Base-by-base conservation (phyloP, 345 rosid species). In the Eucalyptus curtisii region DNA sequence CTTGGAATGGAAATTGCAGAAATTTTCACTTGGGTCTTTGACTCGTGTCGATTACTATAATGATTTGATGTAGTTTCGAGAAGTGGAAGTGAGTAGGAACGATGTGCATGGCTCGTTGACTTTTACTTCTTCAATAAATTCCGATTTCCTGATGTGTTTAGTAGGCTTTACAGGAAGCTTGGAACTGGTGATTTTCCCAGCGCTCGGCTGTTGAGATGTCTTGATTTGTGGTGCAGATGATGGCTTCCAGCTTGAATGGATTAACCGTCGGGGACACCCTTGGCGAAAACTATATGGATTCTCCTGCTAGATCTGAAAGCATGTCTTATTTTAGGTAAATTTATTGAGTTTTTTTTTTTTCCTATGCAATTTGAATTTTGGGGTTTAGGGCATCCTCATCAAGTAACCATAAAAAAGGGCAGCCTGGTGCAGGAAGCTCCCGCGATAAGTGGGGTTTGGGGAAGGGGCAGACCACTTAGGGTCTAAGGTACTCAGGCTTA, bases 201-300 rank as follows among this genome's bases (percentile, higher is more conserved):
- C 27, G 11, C 47, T 40, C 47, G 27, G 6, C 82, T 76, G 84
- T 64, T 87, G 84, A 76, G 50, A 61, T 33, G 88, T 44, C 20
- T 87, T 76, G 81, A 47, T 48, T 48, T 87, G 44, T 68, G 57
- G 25, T 76, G 88, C 93, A 98, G 99, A 96, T 97, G 87, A 97
- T 98, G 99, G 99, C 99, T 17, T 98, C 96, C 87, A 98, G 99
- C 92, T 94, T 97, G 92, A 95, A 95, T 89, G 99, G 99, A 92
- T 90, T 98, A 44, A 96, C 97, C 6, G 99, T 97, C 50, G 99
- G 99, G 90, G 99, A 96, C 88, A 85, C 99, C 57, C 92, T 96
- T 53, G 92, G 95, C 22, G 99, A 97, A 45, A 95, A 93, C 93
- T 94, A 95, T 87, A 89, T 97, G 94, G 99, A 97, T 85, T 96